A percentile compares a stretch with the other conserved stretches of the same genome.
Evolutionary conservation across 768 basidiomycete genomes (phyloP).

Genomic region (Serendipita sp.): DNA sequence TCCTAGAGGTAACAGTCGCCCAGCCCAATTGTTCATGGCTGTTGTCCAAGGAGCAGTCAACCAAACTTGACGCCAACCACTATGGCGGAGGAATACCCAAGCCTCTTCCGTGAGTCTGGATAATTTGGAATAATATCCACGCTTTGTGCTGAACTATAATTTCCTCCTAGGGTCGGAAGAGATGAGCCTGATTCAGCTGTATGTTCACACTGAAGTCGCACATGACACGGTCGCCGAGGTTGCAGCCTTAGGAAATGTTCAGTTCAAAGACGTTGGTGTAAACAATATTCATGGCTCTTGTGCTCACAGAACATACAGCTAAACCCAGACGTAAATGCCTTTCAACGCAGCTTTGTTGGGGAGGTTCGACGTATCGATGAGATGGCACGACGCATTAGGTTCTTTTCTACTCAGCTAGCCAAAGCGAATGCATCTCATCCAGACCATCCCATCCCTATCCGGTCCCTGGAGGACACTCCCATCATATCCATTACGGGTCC

Average conservation of each 20-base stretch:
- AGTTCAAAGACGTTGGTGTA: slow-evolving; percentile 86
- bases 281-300: slow-evolving; percentile 5
- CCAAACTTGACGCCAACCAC: slow-evolving; percentile 5
- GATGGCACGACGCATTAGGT: slow-evolving; percentile 85
- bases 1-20: not conserved
- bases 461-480: slow-evolving; percentile 72
- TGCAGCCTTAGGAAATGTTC: slow-evolving; percentile 86
- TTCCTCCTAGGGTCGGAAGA: slow-evolving; percentile 67
- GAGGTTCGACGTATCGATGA: slow-evolving; percentile 93
- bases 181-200: slow-evolving; percentile 96
- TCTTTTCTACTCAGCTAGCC: slow-evolving; percentile 73
- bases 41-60: not conserved
- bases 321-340: slow-evolving; percentile 88
- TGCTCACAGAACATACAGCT: slow-evolving; percentile 32
- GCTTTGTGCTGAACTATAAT: slow-evolving; percentile 12
- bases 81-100: slow-evolving; percentile 73
- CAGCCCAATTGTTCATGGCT: not conserved
- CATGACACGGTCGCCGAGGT: slow-evolving; percentile 93
- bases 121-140: slow-evolving; percentile 11
- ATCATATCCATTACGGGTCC: slow-evolving; percentile 82
- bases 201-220: slow-evolving; percentile 91
- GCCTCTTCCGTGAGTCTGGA: slow-evolving; percentile 56
- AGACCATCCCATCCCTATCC: slow-evolving; percentile 38
- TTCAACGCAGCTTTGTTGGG: slow-evolving; percentile 94
- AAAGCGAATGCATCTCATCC: slow-evolving; percentile 53